Conservation (phyloP, 805 yeast genomes). For the Yamadazyma ubonensis region DNA sequence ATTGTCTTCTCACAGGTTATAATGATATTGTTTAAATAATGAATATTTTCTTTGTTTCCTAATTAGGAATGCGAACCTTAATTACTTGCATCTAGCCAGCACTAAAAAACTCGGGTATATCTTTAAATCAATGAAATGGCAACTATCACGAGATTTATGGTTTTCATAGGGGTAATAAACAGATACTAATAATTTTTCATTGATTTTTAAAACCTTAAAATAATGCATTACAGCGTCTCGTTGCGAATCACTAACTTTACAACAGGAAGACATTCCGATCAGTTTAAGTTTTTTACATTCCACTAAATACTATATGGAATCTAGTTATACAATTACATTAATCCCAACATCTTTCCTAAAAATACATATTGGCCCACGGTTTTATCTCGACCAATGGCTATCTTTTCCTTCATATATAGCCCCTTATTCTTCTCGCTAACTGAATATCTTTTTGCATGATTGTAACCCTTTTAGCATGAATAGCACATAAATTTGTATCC, state of each 20-base stretch:
- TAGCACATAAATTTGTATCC: slow-evolving; percentile 74
- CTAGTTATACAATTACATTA: too few species aligned
- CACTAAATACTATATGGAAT: too few species aligned
- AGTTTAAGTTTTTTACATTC: too few species aligned
- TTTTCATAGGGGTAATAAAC: too few species aligned
- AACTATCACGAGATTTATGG: too few species aligned
- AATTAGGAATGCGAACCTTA: slow-evolving; percentile 10
- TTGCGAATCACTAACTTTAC: too few species aligned
- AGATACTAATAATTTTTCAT: too few species aligned
- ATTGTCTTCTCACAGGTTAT: slow-evolving; percentile 1
- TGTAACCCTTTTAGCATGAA: slow-evolving; percentile 81
- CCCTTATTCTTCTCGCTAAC: slow-evolving; percentile 74
- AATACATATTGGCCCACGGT: too few species aligned
- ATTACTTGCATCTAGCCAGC: slow-evolving; percentile 9
- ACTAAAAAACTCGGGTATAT: background rate
- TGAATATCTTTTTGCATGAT: slow-evolving; percentile 83
- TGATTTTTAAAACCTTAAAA: too few species aligned
- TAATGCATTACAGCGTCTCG: too few species aligned
- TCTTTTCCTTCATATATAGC: slow-evolving; percentile 24
- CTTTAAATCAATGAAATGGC: background rate
- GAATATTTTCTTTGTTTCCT: slow-evolving; percentile 9
- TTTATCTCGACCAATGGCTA: background rate
- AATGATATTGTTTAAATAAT: slow-evolving; percentile 1
- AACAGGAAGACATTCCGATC: too few species aligned
- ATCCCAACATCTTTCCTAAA: too few species aligned